Evolutionary conservation across 257 asterid genomes (phyloP), one percentile per base, ranked within the genome.

Genomic region (Knoxia roxburghii): DNA sequence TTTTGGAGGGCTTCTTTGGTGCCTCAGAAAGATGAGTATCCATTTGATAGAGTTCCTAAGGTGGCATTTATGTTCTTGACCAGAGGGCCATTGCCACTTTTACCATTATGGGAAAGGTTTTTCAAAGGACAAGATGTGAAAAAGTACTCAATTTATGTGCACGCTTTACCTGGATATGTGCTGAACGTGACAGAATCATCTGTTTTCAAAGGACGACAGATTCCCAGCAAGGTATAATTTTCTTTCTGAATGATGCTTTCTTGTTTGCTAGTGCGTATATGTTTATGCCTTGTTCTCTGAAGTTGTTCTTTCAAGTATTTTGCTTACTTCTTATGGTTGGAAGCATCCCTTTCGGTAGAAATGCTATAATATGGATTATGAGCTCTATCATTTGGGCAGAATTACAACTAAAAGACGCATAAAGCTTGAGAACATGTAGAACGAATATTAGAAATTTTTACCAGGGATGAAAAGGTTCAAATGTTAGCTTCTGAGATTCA

Each of bases 1-100:
- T 81, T 90, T 58, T 94, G 99, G 99, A 86, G 99, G 82, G 96
- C 97, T 30, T 85, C 99, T 17, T 56, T 94, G 72, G 96, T 90
- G 67, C 96, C 99, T 37, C 74, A 80, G 41, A 88, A 85, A 78
- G 78, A 75, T 50, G 95, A 85, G 70, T 94, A 74, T 48, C 99
- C 99, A 26, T 88, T 83, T 75, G 77, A 60, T 77, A 84, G 90
- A 71, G 87, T 87, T 65, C 95, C 95, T 12, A 86, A 79, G 74
- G 95, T 94, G 72, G 97, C 99, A 0, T 94, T 90, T 72, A 78
- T 94, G 97, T 94, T 88, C 84, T 69, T 94, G 84, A 84, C 97
- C 1, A 80, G 95, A 61, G 99, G 99, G 53, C 85, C 91, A 0
- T 79, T 94, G 79, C 99, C 99, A 18, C 27, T 94, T 77, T 65